Evolutionary conservation across 768 basidiomycete species (phyloP).

Genomic region (Suillus fuscotomentosus): DNA sequence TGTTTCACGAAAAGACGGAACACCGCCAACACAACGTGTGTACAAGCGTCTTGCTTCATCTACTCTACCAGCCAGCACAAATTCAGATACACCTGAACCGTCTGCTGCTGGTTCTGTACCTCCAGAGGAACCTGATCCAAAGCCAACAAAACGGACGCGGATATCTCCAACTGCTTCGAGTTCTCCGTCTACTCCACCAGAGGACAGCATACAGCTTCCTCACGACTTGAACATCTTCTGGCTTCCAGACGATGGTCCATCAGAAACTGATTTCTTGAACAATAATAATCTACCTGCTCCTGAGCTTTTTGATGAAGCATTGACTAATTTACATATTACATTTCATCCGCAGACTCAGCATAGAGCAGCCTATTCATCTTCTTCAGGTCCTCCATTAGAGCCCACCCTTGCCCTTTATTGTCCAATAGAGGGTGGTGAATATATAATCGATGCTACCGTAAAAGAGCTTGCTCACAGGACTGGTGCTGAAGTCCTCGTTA

Average conservation of each 20-base stretch:
- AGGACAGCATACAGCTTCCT: slow-evolving; percentile 48
- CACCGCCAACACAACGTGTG: slow-evolving; percentile 8
- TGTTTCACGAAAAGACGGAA: slow-evolving; percentile 23
- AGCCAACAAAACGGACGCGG: slow-evolving; percentile 3
- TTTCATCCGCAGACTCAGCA: slow-evolving; percentile 84
- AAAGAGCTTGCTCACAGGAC: slow-evolving; percentile 71
- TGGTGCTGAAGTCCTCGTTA: slow-evolving; percentile 76
- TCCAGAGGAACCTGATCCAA: slow-evolving; percentile 3
- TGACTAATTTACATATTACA: slow-evolving; percentile 73
- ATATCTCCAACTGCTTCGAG: not conserved
- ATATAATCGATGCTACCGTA: slow-evolving; percentile 78
- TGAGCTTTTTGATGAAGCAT: slow-evolving; percentile 72
- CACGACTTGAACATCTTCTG: slow-evolving; percentile 63
- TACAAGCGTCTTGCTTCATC: slow-evolving; percentile 11
- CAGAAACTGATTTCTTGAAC: slow-evolving; percentile 26
- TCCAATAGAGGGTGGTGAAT: slow-evolving; percentile 79
- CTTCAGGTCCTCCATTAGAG: slow-evolving; percentile 57
- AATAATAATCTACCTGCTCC: slow-evolving; percentile 58
- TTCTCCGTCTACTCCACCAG: slow-evolving; percentile 8
- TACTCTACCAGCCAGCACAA: not conserved
- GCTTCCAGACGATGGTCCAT: slow-evolving; percentile 39
- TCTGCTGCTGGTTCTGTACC: slow-evolving; percentile 1
- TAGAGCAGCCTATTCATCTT: slow-evolving; percentile 58
- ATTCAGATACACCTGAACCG: not conserved
- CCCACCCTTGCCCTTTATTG: slow-evolving; percentile 86